Conservation (phyloP, 257 asterid species). For the Lantana camara region DNA sequence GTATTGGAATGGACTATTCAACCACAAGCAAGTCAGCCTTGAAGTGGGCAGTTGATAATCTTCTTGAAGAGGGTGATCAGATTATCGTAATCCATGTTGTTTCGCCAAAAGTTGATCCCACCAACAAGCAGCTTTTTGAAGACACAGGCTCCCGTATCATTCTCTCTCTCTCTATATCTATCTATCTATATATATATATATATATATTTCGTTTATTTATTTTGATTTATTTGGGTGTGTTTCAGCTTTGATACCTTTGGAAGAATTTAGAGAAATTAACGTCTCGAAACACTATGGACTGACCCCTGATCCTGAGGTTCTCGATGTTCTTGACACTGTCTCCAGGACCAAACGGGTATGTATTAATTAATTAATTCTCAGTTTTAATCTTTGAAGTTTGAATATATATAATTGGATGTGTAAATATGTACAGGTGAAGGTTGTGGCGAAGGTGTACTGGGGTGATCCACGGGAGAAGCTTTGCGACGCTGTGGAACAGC, state of each 20-base stretch:
- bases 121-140: slow-evolving; percentile 65
- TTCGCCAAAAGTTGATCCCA: slow-evolving; percentile 68
- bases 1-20: slow-evolving; percentile 80
- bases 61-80: slow-evolving; percentile 60
- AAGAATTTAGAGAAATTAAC: slow-evolving; percentile 58
- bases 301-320: slow-evolving; percentile 71
- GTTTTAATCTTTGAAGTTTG: too few species aligned
- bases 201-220: neutral
- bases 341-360: slow-evolving; percentile 49
- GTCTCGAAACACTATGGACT: slow-evolving; percentile 68
- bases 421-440: slow-evolving; percentile 43
- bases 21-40: slow-evolving; percentile 68
- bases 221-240: neutral
- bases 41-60: slow-evolving; percentile 61
- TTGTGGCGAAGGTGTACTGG: slow-evolving; percentile 82
- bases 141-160: slow-evolving; percentile 79
- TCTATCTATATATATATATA: too few species aligned
- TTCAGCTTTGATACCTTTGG: slow-evolving; percentile 78
- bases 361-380: neutral
- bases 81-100: slow-evolving; percentile 67
- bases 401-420: neutral
- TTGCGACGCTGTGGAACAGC: slow-evolving; percentile 67
- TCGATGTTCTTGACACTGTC: slow-evolving; percentile 62
- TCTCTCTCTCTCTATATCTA: too few species aligned
- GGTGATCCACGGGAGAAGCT: slow-evolving; percentile 85